Base-by-base conservation (phyloP, 2,329 filamentous ascomycete species). In the Annulohypoxylon truncatum region DNA sequence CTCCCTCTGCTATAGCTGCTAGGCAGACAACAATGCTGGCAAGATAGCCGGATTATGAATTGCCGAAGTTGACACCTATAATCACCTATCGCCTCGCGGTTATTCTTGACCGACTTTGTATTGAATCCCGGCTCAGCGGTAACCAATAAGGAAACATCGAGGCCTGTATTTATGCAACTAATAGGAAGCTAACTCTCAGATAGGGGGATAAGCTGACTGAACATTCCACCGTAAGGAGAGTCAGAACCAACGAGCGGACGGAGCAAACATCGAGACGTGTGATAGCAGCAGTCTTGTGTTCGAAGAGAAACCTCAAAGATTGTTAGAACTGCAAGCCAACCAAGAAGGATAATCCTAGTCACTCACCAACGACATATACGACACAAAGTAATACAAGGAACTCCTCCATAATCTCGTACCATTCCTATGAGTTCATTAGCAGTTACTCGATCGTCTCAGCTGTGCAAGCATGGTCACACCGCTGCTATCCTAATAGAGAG, bases 141-240 rank as follows among this genome's bases (percentile, higher is more conserved):
- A 67, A 38, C 67, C 67, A 69, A 67, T 61, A 28, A 53, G 29
- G 13, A 24, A 31, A 20, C 42, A 24, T 4, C 7, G n/a, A n/a
- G n/a, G n/a, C n/a, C n/a, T n/a, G n/a, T n/a, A n/a, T n/a, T n/a
- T n/a, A n/a, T n/a, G 56, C 40, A 38, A 51, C 22, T 24, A 50
- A 31, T 4, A 2, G 22, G 40, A n/a, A 60, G n/a, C 9, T 55
- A 40, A 31, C 31, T 42, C 50, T 35, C 10, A 42, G 29, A 46
- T 42, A 18, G 46, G 53, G 40, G 8, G 18, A 42, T 42, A 54
- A 50, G 40, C 35, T 33, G 29, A 28, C 33, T 29, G 13, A 7
- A 20, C 18, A 22, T 29, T 55, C 24, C 40, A 48, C 10, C n/a
- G 22, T 20, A 22, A 28, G 24, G 22, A 33, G 18, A 24, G 28